A percentile compares a stretch with the other conserved stretches of the same genome.
These are phyloP conservation scores for Kluyveromyces marxianus DNA, from an alignment of 1,139 yeast species.

Conservation along the genomic window DNA sequence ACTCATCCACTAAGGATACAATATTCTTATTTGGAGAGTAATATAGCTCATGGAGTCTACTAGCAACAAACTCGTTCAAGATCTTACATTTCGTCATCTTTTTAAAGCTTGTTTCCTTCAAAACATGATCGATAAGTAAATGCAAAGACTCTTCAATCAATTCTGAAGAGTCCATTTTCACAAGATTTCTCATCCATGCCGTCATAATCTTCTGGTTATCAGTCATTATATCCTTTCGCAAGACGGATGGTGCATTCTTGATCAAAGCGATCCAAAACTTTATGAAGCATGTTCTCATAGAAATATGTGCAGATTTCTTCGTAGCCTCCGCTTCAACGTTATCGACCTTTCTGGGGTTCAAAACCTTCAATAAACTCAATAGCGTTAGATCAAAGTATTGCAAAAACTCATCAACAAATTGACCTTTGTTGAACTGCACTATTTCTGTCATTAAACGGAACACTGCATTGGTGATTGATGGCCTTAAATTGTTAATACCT, in stretches of 20 bases:
- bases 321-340: constrained; percentile 31
- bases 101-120: constrained; percentile 54
- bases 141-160: constrained; percentile 38
- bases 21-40: constrained; percentile 33
- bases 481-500: constrained; percentile 52
- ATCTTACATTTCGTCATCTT: constrained; percentile 67
- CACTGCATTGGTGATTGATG: constrained; percentile 55
- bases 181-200: constrained; percentile 57
- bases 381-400: constrained; percentile 63
- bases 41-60: constrained; percentile 49
- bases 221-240: constrained; percentile 55
- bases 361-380: constrained; percentile 52
- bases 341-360: constrained; percentile 47
- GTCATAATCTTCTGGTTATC: constrained; percentile 53
- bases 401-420: constrained; percentile 48
- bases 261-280: constrained; percentile 54
- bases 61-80: constrained; percentile 69
- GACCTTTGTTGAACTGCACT: constrained; percentile 42
- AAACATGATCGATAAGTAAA: constrained; percentile 43
- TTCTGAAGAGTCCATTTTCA: constrained; percentile 46
- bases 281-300: constrained; percentile 53
- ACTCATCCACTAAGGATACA: constrained; percentile 37
- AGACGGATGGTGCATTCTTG: constrained; percentile 40
- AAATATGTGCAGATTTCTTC: constrained; percentile 30
- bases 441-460: constrained; percentile 49